These are phyloP conservation scores for Pelargonium australe DNA, from an alignment of 441 rosid genomes.

Conservation along the genomic window DNA sequence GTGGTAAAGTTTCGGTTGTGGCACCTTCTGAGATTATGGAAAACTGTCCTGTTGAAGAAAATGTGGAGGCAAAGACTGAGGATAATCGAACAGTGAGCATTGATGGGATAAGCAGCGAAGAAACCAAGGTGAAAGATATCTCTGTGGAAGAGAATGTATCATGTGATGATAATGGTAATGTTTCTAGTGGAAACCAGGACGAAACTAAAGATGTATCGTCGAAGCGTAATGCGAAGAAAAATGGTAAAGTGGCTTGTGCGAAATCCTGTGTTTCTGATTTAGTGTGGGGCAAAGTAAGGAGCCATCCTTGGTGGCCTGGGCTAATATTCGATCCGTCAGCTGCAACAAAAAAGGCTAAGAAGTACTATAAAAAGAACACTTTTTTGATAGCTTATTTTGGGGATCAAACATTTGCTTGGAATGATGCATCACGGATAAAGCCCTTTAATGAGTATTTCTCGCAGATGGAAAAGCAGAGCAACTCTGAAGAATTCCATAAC, in stretches of 20 bases:
- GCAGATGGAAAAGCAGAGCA: slow-evolving; percentile 58
- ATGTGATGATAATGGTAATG: slow-evolving; percentile 2
- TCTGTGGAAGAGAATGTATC: neutral
- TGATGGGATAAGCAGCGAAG: neutral
- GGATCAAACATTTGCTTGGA: slow-evolving; percentile 76
- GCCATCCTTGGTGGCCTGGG: slow-evolving; percentile 98
- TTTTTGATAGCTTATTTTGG: slow-evolving; percentile 64
- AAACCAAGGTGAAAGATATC: slow-evolving; percentile 13
- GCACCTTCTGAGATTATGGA: neutral
- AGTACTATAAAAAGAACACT: slow-evolving; percentile 47
- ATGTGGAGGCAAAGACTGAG: neutral
- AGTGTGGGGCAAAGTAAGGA: slow-evolving; percentile 85
- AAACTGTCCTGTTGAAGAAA: neutral
- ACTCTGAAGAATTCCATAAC: slow-evolving; percentile 34
- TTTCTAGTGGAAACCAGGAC: slow-evolving; percentile 11
- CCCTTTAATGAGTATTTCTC: slow-evolving; percentile 52
- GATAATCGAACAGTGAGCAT: neutral
- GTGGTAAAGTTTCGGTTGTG: neutral
- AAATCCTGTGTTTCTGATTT: slow-evolving; percentile 44
- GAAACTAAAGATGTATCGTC: slow-evolving; percentile 1
- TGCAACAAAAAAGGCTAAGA: slow-evolving; percentile 55
- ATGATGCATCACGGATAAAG: slow-evolving; percentile 51
- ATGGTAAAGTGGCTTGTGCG: slow-evolving; percentile 4
- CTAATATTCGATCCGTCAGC: slow-evolving; percentile 55
- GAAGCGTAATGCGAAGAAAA: neutral